These are phyloP conservation scores for Aspergillus bertholletiae DNA, from an alignment of 495 filamentous ascomycete species.

Conservation along the genomic window DNA sequence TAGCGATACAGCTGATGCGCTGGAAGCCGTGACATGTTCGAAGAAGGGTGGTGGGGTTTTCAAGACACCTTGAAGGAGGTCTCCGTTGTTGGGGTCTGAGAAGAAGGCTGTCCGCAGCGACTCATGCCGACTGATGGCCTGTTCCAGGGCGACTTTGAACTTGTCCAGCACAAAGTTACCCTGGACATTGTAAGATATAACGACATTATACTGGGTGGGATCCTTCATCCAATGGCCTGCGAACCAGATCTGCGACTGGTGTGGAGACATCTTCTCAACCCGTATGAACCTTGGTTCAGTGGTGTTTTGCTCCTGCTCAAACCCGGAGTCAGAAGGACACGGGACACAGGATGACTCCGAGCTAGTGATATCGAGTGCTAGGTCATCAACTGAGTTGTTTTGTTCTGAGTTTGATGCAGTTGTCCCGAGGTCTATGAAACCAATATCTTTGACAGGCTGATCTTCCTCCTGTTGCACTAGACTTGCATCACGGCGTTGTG, in stretches of 20 bases:
- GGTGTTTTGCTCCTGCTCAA: not conserved
- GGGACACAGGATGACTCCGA: not conserved
- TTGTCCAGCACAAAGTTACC: not conserved
- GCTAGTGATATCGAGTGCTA: not conserved
- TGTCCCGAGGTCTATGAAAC: not conserved
- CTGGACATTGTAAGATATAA: not conserved
- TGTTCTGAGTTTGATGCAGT: not conserved
- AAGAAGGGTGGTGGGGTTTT: not conserved
- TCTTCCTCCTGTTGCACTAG: not conserved
- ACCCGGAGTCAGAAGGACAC: not conserved
- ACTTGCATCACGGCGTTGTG: not conserved
- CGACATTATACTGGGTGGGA: constrained; percentile 3
- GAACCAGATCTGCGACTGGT: constrained; percentile 4
- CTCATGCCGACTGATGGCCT: not conserved
- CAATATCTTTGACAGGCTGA: not conserved
- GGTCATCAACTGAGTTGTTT: not conserved
- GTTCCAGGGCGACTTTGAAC: not conserved
- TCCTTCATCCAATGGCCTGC: constrained; percentile 2
- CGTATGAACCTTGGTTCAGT: not conserved
- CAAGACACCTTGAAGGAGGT: not conserved
- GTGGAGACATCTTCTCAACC: not conserved
- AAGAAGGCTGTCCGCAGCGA: constrained; percentile 3
- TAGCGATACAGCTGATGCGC: not conserved
- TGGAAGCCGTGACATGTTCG: not conserved
- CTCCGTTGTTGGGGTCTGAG: not conserved